phyloP scores from a whole-genome alignment of 116 monocot species.

The Cymodocea nodosa region DNA sequence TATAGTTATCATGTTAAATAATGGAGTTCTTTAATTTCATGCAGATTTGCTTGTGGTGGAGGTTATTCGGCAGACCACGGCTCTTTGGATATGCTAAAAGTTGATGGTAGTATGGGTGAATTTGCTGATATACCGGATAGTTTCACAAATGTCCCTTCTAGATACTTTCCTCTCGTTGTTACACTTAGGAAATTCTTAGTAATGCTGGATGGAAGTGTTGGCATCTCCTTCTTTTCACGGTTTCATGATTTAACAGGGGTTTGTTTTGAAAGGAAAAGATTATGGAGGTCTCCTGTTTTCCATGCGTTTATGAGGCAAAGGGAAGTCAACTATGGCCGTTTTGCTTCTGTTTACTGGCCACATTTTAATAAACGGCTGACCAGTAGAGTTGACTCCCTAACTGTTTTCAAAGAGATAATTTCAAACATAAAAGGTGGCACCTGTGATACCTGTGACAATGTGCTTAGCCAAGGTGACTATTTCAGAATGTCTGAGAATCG shows the following conservation, averaged over 20 bases:
- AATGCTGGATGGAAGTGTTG: constrained; percentile 61
- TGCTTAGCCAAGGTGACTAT: constrained; percentile 26
- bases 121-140: constrained; percentile 44
- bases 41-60: constrained; percentile 19
- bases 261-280: constrained; percentile 9
- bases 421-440: constrained; percentile 52
- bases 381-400: constrained; percentile 36
- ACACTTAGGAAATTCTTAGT: constrained; percentile 51
- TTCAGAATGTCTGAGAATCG: constrained; percentile 29
- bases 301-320: constrained; percentile 24
- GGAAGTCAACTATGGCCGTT: constrained; percentile 47
- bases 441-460: constrained; percentile 1
- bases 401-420: constrained; percentile 57
- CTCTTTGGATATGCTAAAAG: constrained; percentile 29
- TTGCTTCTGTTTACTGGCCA: constrained; percentile 46
- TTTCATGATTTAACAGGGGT: constrained; percentile 12
- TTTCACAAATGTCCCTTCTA: constrained; percentile 16
- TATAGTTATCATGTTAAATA: background rate
- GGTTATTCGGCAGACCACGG: background rate
- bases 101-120: constrained; percentile 19
- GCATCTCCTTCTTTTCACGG: constrained; percentile 36
- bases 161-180: constrained; percentile 38
- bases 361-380: constrained; percentile 41
- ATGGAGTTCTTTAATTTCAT: background rate
- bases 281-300: constrained; percentile 23